Percentiles rank a stretch among this genome's conserved stretches.
These are phyloP conservation scores for Apophysomyces ossiformis DNA, from an alignment of 371 early-diverging fungal genomes.

Conservation along the genomic window DNA sequence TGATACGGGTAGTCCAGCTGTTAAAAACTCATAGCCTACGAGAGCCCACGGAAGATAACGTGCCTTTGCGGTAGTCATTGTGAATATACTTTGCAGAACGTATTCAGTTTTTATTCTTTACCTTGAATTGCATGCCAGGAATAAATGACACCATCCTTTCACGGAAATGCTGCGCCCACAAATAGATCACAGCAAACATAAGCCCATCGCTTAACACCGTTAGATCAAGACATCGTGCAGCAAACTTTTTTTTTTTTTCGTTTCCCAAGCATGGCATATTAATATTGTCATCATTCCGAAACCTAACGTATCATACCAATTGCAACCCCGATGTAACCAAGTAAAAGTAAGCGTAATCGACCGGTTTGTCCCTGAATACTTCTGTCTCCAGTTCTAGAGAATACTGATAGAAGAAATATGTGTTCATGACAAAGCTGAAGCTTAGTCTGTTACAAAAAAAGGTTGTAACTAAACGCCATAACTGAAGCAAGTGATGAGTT, in stretches of 20 bases:
- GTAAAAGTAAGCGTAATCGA: conserved; percentile 83
- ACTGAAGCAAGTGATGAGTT: conserved; percentile 44
- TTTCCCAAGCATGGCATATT: neutral
- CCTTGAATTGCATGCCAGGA: conserved; percentile 86
- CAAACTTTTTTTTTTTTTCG: conserved; percentile 16
- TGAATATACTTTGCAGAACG: conserved; percentile 1
- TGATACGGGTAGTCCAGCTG: conserved; percentile 19
- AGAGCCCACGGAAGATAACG: conserved; percentile 78
- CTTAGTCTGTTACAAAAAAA: conserved; percentile 64
- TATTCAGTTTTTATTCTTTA: conserved; percentile 24
- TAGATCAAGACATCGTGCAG: conserved; percentile 29
- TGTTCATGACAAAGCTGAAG: conserved; percentile 66
- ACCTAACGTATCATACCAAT: conserved; percentile 23
- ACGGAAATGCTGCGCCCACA: conserved; percentile 77
- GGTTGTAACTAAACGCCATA: conserved; percentile 79
- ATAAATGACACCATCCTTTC: conserved; percentile 75
- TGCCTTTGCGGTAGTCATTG: conserved; percentile 40
- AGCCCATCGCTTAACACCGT: conserved; percentile 54
- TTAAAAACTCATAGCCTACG: conserved; percentile 55
- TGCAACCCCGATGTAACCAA: conserved; percentile 55
- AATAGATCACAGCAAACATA: conserved; percentile 68
- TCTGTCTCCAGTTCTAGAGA: conserved; percentile 73
- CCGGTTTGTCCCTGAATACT: conserved; percentile 72
- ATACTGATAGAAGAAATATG: conserved; percentile 77
- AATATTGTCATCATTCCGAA: neutral